phyloP scores from a whole-genome alignment of 2,329 filamentous ascomycete genomes.

The Diaporthe batatas region DNA sequence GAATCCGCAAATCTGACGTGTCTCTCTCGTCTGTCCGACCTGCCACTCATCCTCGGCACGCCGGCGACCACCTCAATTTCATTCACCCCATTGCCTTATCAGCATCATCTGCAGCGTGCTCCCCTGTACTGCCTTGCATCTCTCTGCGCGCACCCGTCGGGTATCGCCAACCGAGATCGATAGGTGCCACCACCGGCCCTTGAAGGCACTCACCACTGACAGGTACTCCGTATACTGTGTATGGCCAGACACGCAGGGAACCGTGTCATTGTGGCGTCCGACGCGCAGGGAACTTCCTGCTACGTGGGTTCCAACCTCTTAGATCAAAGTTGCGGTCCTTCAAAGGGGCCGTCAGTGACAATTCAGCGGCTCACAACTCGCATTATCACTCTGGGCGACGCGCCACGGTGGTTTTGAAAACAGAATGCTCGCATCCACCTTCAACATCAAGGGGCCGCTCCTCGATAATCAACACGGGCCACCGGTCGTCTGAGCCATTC shows the following conservation, averaged over 20 bases:
- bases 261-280: conserved; percentile 7
- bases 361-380: conserved; percentile 4
- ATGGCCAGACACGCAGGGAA: background rate
- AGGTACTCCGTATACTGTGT: no score
- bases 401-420: conserved; percentile 22
- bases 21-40: background rate
- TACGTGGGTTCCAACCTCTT: conserved; percentile 21
- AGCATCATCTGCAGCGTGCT: conserved; percentile 33
- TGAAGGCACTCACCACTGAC: background rate
- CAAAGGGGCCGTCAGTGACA: background rate
- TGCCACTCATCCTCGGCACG: conserved; percentile 10
- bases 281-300: background rate
- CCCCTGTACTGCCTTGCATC: conserved; percentile 19
- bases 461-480: background rate
- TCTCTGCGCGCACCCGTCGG: conserved; percentile 28
- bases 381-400: conserved; percentile 13
- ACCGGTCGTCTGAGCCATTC: background rate
- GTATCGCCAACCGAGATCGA: conserved; percentile 10
- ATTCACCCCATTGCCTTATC: conserved; percentile 34
- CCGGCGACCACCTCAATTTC: background rate
- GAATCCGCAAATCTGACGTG: conserved; percentile 22
- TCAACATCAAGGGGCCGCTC: conserved; percentile 12
- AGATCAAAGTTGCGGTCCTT: conserved; percentile 8
- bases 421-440: conserved; percentile 17
- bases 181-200: conserved; percentile 1